phyloP scores from a whole-genome alignment of 177 flowering plant genomes.

The Vitis hybrid region DNA sequence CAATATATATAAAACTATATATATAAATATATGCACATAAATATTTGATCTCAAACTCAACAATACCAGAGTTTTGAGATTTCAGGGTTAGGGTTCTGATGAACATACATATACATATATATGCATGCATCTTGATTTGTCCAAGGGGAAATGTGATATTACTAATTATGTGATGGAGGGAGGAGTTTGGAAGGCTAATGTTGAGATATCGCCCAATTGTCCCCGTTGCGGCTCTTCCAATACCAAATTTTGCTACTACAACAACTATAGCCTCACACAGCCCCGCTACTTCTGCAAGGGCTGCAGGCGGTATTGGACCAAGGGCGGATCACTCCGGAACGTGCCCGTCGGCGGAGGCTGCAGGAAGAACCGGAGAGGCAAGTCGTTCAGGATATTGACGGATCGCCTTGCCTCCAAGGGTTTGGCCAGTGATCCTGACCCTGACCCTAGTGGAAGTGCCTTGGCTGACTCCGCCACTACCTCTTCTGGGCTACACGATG shows the following conservation, averaged over 20 bases:
- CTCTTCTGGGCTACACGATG: conserved; percentile 6
- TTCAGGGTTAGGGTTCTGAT: too few species aligned
- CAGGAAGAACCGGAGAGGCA: conserved; percentile 55
- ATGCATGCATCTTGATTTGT: neutral
- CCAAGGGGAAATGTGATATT: conserved; percentile 1
- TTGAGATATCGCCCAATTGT: conserved; percentile 61
- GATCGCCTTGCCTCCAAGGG: neutral
- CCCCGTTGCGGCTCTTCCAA: conserved; percentile 76
- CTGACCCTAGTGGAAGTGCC: neutral
- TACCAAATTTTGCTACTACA: conserved; percentile 88
- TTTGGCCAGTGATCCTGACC: neutral
- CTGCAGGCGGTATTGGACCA: conserved; percentile 85
- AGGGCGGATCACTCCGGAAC: conserved; percentile 78
- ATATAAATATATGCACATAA: too few species aligned
- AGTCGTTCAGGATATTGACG: conserved; percentile 25
- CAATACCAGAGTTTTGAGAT: too few species aligned
- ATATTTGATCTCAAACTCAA: too few species aligned
- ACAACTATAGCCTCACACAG: conserved; percentile 84
- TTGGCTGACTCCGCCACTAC: neutral
- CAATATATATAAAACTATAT: too few species aligned
- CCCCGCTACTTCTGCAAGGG: conserved; percentile 87
- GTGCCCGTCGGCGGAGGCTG: conserved; percentile 88
- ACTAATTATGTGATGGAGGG: conserved; percentile 30
- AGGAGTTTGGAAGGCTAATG: conserved; percentile 44
- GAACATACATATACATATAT: too few species aligned